These are phyloP conservation scores for Phytophthora pistaciae DNA, from an alignment of 352 stramenopile genomes.

Conservation along the genomic window DNA sequence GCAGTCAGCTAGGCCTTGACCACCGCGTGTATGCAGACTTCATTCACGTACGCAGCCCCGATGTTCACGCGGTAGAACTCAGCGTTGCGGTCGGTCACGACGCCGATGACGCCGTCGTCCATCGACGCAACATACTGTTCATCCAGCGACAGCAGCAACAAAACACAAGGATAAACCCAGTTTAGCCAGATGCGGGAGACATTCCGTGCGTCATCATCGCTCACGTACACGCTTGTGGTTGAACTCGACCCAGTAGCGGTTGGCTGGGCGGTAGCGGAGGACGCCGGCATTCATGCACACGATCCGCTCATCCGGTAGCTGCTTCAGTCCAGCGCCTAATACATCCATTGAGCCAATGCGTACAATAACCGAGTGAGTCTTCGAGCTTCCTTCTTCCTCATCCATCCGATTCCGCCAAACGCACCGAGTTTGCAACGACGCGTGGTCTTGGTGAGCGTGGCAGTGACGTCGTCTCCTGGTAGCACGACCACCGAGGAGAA, in stretches of 20 bases:
- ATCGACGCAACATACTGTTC: conserved; percentile 76
- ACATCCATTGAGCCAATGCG: not conserved
- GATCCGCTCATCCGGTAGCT: conserved; percentile 65
- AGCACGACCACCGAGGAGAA: conserved; percentile 79
- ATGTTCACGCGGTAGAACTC: conserved; percentile 97
- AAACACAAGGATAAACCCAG: not conserved
- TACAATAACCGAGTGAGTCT: not conserved
- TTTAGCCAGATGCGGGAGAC: not conserved
- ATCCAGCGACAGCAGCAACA: conserved; percentile 1
- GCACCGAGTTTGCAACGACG: conserved; percentile 77
- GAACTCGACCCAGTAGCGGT: conserved; percentile 92
- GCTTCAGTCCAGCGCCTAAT: conserved; percentile 70
- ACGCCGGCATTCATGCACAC: conserved; percentile 87
- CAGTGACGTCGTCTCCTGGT: conserved; percentile 83
- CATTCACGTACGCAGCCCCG: conserved; percentile 84
- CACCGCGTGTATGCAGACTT: not conserved
- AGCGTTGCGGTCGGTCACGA: conserved; percentile 94
- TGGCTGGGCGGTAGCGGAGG: conserved; percentile 85
- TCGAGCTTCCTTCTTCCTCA: not conserved
- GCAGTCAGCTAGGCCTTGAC: not conserved
- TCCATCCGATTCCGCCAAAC: not conserved
- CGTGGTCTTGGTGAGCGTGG: conserved; percentile 76
- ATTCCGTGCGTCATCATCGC: too few species aligned
- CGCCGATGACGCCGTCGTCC: conserved; percentile 94
- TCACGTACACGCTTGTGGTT: conserved; percentile 84